Conservation (phyloP, 208 protist genomes). For the Sergeia podlipaevii region DNA sequence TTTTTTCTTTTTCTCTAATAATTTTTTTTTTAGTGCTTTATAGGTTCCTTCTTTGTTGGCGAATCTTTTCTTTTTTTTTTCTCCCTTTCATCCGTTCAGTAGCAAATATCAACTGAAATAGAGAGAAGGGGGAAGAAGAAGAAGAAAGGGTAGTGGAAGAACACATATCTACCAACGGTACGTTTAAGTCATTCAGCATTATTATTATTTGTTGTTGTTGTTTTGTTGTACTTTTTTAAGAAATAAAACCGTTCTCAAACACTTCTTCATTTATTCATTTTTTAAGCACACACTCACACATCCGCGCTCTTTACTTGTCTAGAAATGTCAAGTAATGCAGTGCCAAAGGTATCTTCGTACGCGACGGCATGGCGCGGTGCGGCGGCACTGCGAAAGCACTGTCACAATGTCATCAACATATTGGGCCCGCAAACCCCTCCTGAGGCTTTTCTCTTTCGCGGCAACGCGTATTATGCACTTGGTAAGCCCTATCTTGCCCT, state of each 20-base stretch:
- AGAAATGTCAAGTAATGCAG: no score
- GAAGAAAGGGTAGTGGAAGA: no score
- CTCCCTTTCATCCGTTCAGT: no score
- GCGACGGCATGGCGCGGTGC: constrained; percentile 23
- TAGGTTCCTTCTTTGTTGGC: neutral
- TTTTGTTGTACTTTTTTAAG: no score
- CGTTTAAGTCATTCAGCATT: constrained; percentile 4
- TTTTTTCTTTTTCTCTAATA: neutral
- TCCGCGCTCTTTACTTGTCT: no score
- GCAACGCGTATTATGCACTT: constrained; percentile 83
- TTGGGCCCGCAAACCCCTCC: constrained; percentile 65
- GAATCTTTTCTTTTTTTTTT: neutral
- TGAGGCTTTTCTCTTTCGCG: constrained; percentile 81
- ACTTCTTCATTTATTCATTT: no score
- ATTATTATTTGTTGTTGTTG: neutral
- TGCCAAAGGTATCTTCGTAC: constrained; percentile 10
- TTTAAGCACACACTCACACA: no score
- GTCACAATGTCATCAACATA: constrained; percentile 77
- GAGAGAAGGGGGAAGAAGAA: no score
- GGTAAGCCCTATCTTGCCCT: constrained; percentile 81
- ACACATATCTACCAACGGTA: no score
- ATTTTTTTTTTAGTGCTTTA: neutral
- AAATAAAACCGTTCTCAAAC: no score
- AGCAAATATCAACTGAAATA: no score
- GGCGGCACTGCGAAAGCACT: constrained; percentile 61